Evolutionary conservation across 768 basidiomycete genomes (phyloP), one percentile per base, ranked within the genome.

Genomic region (Psilocybe sp.): DNA sequence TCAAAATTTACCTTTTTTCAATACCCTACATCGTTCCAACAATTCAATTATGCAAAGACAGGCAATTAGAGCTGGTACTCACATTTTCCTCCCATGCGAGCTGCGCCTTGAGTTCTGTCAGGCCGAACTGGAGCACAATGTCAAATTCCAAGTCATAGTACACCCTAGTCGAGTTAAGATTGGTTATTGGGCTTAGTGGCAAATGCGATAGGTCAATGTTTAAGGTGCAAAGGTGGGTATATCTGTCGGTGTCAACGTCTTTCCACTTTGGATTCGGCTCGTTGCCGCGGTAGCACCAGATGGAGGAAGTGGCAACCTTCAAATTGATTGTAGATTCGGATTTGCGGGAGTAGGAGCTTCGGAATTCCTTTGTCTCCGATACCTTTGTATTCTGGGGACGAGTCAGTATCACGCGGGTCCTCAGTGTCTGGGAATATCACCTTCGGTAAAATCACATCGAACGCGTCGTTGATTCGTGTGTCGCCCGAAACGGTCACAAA

Each of bases 21-120:
- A 44, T 14, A 19, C 50, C 52, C 58, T 59, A n/a, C 13, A 45
- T 4, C 3, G 15, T 23, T 13, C 5, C 16, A 52, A 28, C 14
- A 9, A 13, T 16, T 6, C 4, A 16, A 3, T 37, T 20, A 11
- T 10, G n/a, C 4, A 31, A 49, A 12, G 14, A n/a, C 7, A 14
- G 19, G 43, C 34, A 16, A 14, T 51, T 11, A 15, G 20, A 44
- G 20, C 3, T 19, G 23, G 4, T 15, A 50, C 73, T 71, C 18
- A 64, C 78, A 44, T 73, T 68, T 38, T 79, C 77, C 53, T 66
- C 61, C 79, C 80, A 82, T 19, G 69, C 65, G 42, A 82, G 69
- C 42, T 78, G 74, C 0, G 79, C 80, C 50, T 70, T 73, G 52
- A 81, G 58, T 51, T 82, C 81, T 2, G 79, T 81, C 40, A 76